Evolutionary conservation across 2,329 filamentous ascomycete species (phyloP).

Genomic region (Alternaria hordeiaustralica): DNA sequence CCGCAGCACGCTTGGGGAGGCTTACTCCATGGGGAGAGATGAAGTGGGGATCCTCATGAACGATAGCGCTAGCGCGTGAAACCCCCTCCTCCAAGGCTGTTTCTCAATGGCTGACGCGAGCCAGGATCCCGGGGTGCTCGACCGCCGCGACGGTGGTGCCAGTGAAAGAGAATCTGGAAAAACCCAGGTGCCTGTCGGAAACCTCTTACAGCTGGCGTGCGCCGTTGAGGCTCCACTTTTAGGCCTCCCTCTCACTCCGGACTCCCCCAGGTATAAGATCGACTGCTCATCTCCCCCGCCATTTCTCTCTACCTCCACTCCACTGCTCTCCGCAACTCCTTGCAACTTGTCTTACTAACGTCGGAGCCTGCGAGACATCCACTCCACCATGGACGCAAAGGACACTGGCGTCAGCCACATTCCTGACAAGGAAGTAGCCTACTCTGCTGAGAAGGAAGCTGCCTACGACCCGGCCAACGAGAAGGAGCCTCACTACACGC

Average conservation of each 20-base stretch:
- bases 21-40: constrained; percentile 14
- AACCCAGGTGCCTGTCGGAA: not conserved
- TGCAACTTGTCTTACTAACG: not conserved
- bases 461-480: constrained; percentile 1
- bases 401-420: not conserved
- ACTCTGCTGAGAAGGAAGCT: not conserved
- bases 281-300: constrained; percentile 1
- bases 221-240: constrained; percentile 12
- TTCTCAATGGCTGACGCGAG: constrained; percentile 3
- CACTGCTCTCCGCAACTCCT: not conserved
- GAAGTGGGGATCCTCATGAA: constrained; percentile 11
- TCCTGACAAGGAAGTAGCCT: constrained; percentile 6
- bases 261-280: constrained; percentile 11
- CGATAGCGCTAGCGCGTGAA: constrained; percentile 2
- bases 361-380: not conserved
- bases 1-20: constrained; percentile 7
- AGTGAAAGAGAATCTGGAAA: not conserved
- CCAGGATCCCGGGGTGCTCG: constrained; percentile 5
- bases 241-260: constrained; percentile 12
- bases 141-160: not conserved
- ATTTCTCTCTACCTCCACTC: constrained; percentile 4
- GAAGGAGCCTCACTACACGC: constrained; percentile 2
- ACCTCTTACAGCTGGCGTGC: constrained; percentile 9
- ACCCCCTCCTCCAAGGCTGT: constrained; percentile 8
- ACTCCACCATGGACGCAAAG: constrained; percentile 10